Evolutionary conservation across 805 yeast species (phyloP).

Genomic region (Lipomyces oligophaga): DNA sequence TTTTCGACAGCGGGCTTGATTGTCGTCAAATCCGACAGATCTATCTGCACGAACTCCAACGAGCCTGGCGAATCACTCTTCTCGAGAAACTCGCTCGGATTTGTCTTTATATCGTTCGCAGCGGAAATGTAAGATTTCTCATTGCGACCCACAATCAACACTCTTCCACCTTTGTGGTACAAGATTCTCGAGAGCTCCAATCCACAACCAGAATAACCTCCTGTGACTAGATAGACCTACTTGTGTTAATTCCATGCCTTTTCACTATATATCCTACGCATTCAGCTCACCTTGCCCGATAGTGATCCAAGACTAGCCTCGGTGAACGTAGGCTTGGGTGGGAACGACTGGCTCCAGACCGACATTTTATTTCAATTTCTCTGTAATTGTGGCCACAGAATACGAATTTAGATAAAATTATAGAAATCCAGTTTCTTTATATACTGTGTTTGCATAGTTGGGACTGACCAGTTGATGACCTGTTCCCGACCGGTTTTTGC

Average conservation of each 20-base stretch:
- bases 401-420: too few species aligned
- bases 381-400: too few species aligned
- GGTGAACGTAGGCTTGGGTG: slow-evolving; percentile 14
- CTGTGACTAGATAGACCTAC: slow-evolving; percentile 16
- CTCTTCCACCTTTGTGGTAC: slow-evolving; percentile 16
- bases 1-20: slow-evolving; percentile 41
- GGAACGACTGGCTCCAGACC: slow-evolving; percentile 2
- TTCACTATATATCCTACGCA: not conserved
- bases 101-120: slow-evolving; percentile 6
- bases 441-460: too few species aligned
- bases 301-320: slow-evolving; percentile 10
- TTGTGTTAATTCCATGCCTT: slow-evolving; percentile 31
- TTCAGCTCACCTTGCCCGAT: slow-evolving; percentile 15
- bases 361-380: slow-evolving; percentile 2
- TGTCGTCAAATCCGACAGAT: slow-evolving; percentile 30
- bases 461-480: too few species aligned
- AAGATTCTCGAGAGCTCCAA: slow-evolving; percentile 12
- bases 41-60: slow-evolving; percentile 14
- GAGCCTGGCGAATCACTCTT: slow-evolving; percentile 9
- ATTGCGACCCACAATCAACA: slow-evolving; percentile 10
- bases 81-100: too few species aligned
- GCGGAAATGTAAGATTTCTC: slow-evolving; percentile 6
- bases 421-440: too few species aligned
- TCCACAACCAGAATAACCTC: slow-evolving; percentile 22
- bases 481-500: too few species aligned